Base-by-base conservation (phyloP, 768 basidiomycete species). In the Scleroderma bovista region DNA sequence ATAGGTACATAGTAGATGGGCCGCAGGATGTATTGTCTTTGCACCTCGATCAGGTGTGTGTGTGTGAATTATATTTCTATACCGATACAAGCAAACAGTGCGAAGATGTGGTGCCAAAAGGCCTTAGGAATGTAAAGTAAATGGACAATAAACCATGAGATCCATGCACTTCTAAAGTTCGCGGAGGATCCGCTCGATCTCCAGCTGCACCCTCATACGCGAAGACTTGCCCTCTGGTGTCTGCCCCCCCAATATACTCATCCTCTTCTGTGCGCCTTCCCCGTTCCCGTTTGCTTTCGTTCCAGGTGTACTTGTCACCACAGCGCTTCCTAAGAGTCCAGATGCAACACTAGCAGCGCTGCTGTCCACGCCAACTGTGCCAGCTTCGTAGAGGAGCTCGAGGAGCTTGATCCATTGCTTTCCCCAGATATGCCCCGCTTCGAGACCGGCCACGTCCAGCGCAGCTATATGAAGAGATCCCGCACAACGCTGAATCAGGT, bases 371-470 rank as follows among this genome's bases (percentile, higher is more conserved):
- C 84, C 84, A 5, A 59, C 64, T 0, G 79, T 86, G 36, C 79
- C 71, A 8, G 83, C 81, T 46, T 83, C 76, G 53, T 89, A 81
- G 13, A 90, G 62, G 13, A 87, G 63, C 22, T 71, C 75, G 19
- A 92, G 73, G 46, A 90, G 65, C 63, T 90, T 90, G 51, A 82
- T 67, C 81, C 86, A 91, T 63, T 91, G 88, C 34, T 72, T 68
- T n/a, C 88, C 88, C 83, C 84, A 91, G 9, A 86, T 67, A 23
- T 72, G 66, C 48, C 71, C 71, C 9, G 83, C 85, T 44, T 80
- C 72, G 22, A 71, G 53, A 3, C 89, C 87, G 56, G 83, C 74
- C 26, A 88, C 84, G 46, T 88, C 86, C 22, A 91, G 64, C 16
- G 77, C 88, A 57, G 79, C 88, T 90, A 51, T 3, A n/a, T n/a